Base-by-base conservation (phyloP, 176 grass and related monocot genomes). In the Eremochloa ophiuroides region DNA sequence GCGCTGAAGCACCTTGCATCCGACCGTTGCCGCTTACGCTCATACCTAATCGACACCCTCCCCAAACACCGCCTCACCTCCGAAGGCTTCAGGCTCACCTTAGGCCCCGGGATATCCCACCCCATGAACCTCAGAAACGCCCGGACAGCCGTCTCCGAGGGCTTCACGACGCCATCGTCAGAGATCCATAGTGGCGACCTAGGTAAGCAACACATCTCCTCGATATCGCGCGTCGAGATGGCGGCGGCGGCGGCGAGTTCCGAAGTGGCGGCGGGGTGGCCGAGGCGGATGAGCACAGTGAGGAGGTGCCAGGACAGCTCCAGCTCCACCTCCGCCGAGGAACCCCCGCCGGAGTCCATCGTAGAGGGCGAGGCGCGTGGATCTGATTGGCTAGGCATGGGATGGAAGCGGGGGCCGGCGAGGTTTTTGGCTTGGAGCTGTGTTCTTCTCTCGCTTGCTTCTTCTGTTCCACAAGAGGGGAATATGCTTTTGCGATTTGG, bases 251-350 rank as follows among this genome's bases (percentile, higher is more conserved):
- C 34, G 7, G 80, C 16, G 22, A 99, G 76, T 7, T 95, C 87
- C 23, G 56, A 48, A 20, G 80, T 53, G 43, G 79, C 3, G 33
- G 63, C 76, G 18, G 96, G 87, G 35, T 80, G 79, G 48, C 93
- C 90, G 76, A 90, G 69, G 77, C 96, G 96, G 76, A 99, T 3
- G 62, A 95, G 87, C 76, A 89, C 88, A 27, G 93, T 91, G 84
- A 95, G 84, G 58, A 93, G 78, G 75, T 95, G 75, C 96, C 96
- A 99, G 1, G 96, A 90, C 22, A n/a, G 28, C 81, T 95, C 93
- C 22, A n/a, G 28, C 81, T 95, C 93, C 30, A 89, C 63, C 10
- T 87, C 88, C 55, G 29, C 10, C 60, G 35, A 9, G 10, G 53
- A 29, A 17, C 6, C 44, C 48, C 13, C 25, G 26, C 55, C 18